phyloP scores from a whole-genome alignment of 1,139 yeast genomes.

The Arxiozyma slooffiae region DNA sequence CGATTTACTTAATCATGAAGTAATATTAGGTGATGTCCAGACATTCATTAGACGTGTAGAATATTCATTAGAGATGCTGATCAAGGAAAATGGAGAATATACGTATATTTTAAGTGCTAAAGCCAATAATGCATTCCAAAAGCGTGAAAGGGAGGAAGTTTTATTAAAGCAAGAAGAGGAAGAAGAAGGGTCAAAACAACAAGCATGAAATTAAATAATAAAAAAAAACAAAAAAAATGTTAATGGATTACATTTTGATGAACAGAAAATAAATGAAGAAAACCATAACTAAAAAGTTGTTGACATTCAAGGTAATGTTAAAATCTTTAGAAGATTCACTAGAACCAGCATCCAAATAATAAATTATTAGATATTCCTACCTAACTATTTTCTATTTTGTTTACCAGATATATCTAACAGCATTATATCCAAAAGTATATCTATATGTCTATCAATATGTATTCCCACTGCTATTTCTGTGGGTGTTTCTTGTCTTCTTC shows the following conservation, averaged over 20 bases:
- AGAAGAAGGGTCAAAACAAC: conserved; percentile 1
- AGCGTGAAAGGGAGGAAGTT: conserved; percentile 42
- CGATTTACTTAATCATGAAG: conserved; percentile 40
- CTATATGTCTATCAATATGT: too few relatives aligned
- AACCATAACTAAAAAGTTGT: background rate
- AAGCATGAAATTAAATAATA: too few relatives aligned
- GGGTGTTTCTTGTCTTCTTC: too few relatives aligned
- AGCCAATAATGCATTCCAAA: conserved; percentile 73
- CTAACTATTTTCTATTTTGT: too few relatives aligned
- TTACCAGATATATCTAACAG: too few relatives aligned
- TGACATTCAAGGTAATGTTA: background rate
- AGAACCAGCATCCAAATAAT: background rate
- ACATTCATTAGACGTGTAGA: conserved; percentile 48
- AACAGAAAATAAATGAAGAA: background rate
- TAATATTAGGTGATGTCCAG: conserved; percentile 43
- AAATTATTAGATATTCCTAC: background rate
- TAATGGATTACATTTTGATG: background rate
- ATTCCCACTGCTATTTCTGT: too few relatives aligned
- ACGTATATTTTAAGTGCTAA: conserved; percentile 65
- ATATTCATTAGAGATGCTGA: conserved; percentile 48
- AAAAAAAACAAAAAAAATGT: background rate
- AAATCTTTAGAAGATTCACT: background rate
- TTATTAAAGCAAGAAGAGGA: conserved; percentile 7
- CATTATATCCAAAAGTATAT: background rate
- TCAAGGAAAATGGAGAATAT: conserved; percentile 63